Base-by-base conservation (phyloP, 371 early-diverging fungal species). In the Spraguea lophii region DNA sequence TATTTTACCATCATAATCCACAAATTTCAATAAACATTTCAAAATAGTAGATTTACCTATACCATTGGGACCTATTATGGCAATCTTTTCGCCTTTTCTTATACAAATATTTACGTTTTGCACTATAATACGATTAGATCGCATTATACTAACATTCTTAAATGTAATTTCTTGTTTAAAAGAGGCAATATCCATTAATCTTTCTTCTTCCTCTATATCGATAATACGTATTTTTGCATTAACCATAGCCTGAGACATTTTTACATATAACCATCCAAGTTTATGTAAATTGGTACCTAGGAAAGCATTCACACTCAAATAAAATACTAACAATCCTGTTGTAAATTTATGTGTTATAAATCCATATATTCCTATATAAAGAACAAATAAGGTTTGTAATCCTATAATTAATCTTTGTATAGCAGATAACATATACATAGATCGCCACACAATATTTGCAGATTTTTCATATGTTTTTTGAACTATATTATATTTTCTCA, bases 51-150 rank as follows among this genome's bases (percentile, higher is more conserved):
- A 52, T 54, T 73, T 73, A 26, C 73, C 73, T 16, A 50, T 26
- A 10, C 73, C 73, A 52, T 69, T 73, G 16, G 44, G 50, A 25
- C 73, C 73, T 12, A 61, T 24, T 30, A 73, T 53, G 2, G 65
- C 69, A 2, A 73, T 46, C 52, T 67, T 69, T 16, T 73, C 73
- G n/a, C 68, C 68, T 45, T 63, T 61, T 0, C 70, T 61, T 36
- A 19, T 30, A 27, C 65, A 52, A 44, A 50, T 58, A 15, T 67
- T 22, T 17, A 12, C 30, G 7, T 30, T 65, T 48, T 0, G 32
- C 46, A 16, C n/a, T n/a, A n/a, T n/a, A 61, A 45, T 12, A 69
- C 30, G 3, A n/a, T 13, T 42, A 37, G 55, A 10, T 38, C 49
- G 21, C 39, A 37, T 37, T 4, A 52, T 27, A 25, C 17, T 15